Percentiles rank a stretch among this genome's conserved stretches.
Conservation (phyloP, 2,329 filamentous ascomycete genomes). For the Aspergillus hortae region DNA sequence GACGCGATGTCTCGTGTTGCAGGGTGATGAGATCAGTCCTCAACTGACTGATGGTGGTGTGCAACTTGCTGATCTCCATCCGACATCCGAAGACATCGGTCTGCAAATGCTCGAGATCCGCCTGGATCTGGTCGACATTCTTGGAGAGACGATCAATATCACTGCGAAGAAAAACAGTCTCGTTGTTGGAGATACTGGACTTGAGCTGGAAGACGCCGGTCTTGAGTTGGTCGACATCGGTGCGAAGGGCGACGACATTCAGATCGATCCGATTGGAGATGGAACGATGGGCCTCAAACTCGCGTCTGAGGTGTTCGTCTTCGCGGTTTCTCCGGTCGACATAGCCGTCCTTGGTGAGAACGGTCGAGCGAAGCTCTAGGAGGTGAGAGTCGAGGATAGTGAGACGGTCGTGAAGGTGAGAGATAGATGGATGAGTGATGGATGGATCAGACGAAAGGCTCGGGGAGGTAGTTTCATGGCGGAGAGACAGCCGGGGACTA, state of each 20-base stretch:
- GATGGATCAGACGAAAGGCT: slow-evolving; percentile 26
- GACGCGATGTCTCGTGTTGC: slow-evolving; percentile 31
- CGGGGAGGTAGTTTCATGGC: slow-evolving; percentile 33
- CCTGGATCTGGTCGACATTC: slow-evolving; percentile 34
- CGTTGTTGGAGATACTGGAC: slow-evolving; percentile 28
- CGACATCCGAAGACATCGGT: slow-evolving; percentile 32
- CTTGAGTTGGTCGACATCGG: slow-evolving; percentile 35
- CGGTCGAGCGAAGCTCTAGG: slow-evolving; percentile 33
- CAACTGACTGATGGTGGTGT: slow-evolving; percentile 33
- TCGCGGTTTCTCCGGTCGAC: slow-evolving; percentile 38
- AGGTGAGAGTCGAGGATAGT: slow-evolving; percentile 37
- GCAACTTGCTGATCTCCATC: slow-evolving; percentile 36
- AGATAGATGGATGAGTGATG: slow-evolving; percentile 17
- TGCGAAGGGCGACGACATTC: slow-evolving; percentile 32
- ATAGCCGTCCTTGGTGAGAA: slow-evolving; percentile 39
- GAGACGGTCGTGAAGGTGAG: slow-evolving; percentile 36
- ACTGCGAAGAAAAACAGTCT: slow-evolving; percentile 33
- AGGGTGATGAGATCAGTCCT: slow-evolving; percentile 34
- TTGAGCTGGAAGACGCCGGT: slow-evolving; percentile 34
- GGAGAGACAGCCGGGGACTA: slow-evolving; percentile 33
- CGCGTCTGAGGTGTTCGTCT: slow-evolving; percentile 37
- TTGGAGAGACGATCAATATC: slow-evolving; percentile 37
- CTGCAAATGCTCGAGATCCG: slow-evolving; percentile 32
- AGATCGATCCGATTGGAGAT: slow-evolving; percentile 34
- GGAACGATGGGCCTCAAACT: slow-evolving; percentile 35